Conservation (phyloP, 2,329 filamentous ascomycete species). For the Colletotrichum siamense region DNA sequence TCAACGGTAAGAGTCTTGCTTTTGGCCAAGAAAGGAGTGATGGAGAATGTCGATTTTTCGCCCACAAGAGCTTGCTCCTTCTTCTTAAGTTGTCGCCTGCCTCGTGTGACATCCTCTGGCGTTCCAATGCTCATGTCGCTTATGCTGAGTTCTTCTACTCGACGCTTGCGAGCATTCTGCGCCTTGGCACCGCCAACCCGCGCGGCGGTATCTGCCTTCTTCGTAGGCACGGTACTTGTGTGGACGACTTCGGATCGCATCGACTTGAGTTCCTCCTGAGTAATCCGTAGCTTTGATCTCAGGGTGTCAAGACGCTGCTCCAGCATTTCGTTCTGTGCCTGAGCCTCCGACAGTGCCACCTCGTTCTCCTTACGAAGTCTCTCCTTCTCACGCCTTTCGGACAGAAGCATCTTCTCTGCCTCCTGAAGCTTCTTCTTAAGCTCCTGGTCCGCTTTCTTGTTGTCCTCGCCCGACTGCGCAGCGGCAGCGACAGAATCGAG, state of each 20-base stretch:
- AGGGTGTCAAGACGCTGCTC: conserved; percentile 75
- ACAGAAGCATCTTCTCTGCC: conserved; percentile 38
- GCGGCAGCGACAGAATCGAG: conserved; percentile 62
- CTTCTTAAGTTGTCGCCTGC: conserved; percentile 58
- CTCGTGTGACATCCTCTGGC: conserved; percentile 45
- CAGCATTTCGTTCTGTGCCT: conserved; percentile 66
- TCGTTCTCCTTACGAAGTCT: conserved; percentile 52
- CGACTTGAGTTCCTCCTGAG: conserved; percentile 75
- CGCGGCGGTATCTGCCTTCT: conserved; percentile 23
- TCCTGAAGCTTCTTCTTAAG: conserved; percentile 38
- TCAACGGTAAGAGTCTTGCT: conserved; percentile 57
- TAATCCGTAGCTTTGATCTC: conserved; percentile 71
- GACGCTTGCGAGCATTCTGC: conserved; percentile 50
- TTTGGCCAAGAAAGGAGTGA: conserved; percentile 90
- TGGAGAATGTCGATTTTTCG: conserved; percentile 91
- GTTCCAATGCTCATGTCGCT: conserved; percentile 55
- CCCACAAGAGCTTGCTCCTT: conserved; percentile 68
- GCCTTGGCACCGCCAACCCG: conserved; percentile 18
- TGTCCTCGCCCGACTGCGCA: conserved; percentile 64
- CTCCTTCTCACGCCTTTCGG: conserved; percentile 51
- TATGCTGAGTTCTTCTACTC: conserved; percentile 47
- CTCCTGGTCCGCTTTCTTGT: conserved; percentile 48
- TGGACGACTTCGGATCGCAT: conserved; percentile 47
- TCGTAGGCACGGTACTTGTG: conserved; percentile 3
- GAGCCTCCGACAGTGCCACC: conserved; percentile 64